Evolutionary conservation across 805 yeast genomes (phyloP).

Genomic region (Peterozyma xylosa): DNA sequence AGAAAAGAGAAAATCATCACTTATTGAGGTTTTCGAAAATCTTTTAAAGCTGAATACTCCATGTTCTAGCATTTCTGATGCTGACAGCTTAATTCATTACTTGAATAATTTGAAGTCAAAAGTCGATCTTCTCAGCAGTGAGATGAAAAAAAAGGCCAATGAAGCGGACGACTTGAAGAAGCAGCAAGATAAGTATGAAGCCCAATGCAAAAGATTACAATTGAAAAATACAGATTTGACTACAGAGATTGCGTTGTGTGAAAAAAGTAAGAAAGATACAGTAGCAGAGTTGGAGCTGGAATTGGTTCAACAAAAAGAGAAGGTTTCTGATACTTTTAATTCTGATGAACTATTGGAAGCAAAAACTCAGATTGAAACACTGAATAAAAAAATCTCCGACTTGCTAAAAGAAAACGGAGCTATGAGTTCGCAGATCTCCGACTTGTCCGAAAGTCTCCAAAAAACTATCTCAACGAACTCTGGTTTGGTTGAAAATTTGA

Average conservation of each 20-base stretch:
- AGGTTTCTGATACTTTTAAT: background rate
- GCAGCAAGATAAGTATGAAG: background rate
- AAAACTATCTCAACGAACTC: too few species aligned
- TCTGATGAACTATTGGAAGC: conserved; percentile 2
- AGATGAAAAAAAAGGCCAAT: conserved; percentile 43
- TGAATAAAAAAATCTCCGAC: conserved; percentile 1
- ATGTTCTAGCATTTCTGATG: conserved; percentile 63
- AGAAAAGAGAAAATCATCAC: conserved; percentile 62
- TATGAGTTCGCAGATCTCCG: conserved; percentile 4
- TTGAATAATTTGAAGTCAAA: conserved; percentile 56
- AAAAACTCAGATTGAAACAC: conserved; percentile 3
- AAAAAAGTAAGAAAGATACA: conserved; percentile 6
- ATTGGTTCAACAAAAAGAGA: background rate
- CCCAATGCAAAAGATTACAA: conserved; percentile 5
- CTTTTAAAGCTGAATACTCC: conserved; percentile 78
- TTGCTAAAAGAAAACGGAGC: background rate
- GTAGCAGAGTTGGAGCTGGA: conserved; percentile 9
- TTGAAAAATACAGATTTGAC: too few species aligned
- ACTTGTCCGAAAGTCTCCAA: background rate
- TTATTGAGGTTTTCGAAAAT: conserved; percentile 57
- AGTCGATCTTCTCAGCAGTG: conserved; percentile 53
- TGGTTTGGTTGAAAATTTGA: too few species aligned
- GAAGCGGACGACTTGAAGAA: conserved; percentile 15
- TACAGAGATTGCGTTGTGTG: background rate
- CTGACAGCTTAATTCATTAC: conserved; percentile 62